Evolutionary conservation across 208 protist genomes (phyloP), one percentile per base, ranked within the genome.

Genomic region (Naegleria lovaniensis): DNA sequence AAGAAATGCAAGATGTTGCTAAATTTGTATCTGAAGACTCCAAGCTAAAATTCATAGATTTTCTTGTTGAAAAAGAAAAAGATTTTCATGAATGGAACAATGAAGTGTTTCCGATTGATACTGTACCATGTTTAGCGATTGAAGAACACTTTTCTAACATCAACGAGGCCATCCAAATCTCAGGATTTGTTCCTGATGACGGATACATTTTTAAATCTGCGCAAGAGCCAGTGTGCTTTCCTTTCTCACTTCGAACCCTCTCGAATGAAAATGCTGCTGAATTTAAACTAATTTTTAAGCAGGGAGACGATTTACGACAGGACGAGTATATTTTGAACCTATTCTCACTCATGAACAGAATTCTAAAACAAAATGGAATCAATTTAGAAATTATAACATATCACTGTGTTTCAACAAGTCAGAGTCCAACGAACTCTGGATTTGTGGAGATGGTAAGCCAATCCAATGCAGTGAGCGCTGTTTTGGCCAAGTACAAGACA

Each of bases 231-330:
- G 55, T 67, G 4, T 39, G 9, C 0, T n/a, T 19, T 36, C 84
- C 84, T 39, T 2, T 88, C 15, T 33, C n/a, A 38, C 51, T 88
- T 59, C 5, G 36, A 58, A 39, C 41, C 9, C 16, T 88, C 97
- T 90, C 94, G 95, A 90, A 84, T 97, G 0, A 93, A 95, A 29
- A 93, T 97, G 33, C 76, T 48, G 25, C 76, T 48, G 13, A 52
- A 25, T 76, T 15, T 25, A 90, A 88, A 6, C 40, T 98, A 41
- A 98, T 98, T 90, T 98, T 97, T 94, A 99, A 99, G 92, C 93
- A 92, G 25, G 95, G 97, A 87, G 98, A 99, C 92, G 98, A 99
- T 91, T 93, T 99, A 29, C 94, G 98, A 79, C 98, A 99, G 93
- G 98, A 99, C 91, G 97, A 98, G 92, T 93, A 99, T 15, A 95